Base-by-base conservation (phyloP, 805 yeast genomes). In the Saturnispora serradocipensis region DNA sequence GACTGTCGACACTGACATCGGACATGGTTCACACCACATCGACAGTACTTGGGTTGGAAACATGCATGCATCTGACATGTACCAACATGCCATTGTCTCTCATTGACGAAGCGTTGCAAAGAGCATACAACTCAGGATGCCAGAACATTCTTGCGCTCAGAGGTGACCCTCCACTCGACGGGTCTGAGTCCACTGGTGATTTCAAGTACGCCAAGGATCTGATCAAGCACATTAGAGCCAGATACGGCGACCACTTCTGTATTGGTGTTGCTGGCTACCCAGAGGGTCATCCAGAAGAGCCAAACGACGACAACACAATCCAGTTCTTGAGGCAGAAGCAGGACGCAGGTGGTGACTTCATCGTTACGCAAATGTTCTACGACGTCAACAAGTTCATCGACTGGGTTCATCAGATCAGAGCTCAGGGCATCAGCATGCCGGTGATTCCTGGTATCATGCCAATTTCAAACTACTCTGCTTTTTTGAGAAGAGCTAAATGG, bases 401-500 rank as follows among this genome's bases (percentile, higher is more conserved):
- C 11, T 93, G 99, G 99, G 88, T 93, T 61, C 66, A 73, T 18
- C 69, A 72, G 54, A 77, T 91, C 51, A 78, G 91, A 58, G 80
- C 74, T 22, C 72, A 72, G 22, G 97, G 96, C 22, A 77, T 93
- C 56, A 73, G 74, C 39, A 81, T 87, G 49, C 98, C 98, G 28
- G 86, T 93, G 58, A 84, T 93, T 54, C 99, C 99, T 1, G 99
- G 99, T 13, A 89, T 93, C 67, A 93, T 93, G 99, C 99, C 99
- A 22, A 90, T 93, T 53, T 82, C 95, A n/a, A 88, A 97, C 3
- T 90, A 91, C 69, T 86, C 95, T 25, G 81, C 96, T 3, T 93
- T 93, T 66, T 68, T 89, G 56, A 84, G 99, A 72, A 81, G 99
- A 66, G 96, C 97, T 18, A 81, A 81, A 50, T 93, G 99, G 99